A percentile compares a stretch with the other conserved stretches of the same genome.
Conservation (phyloP, 371 early-diverging fungal genomes). For the Mucor sp. region DNA sequence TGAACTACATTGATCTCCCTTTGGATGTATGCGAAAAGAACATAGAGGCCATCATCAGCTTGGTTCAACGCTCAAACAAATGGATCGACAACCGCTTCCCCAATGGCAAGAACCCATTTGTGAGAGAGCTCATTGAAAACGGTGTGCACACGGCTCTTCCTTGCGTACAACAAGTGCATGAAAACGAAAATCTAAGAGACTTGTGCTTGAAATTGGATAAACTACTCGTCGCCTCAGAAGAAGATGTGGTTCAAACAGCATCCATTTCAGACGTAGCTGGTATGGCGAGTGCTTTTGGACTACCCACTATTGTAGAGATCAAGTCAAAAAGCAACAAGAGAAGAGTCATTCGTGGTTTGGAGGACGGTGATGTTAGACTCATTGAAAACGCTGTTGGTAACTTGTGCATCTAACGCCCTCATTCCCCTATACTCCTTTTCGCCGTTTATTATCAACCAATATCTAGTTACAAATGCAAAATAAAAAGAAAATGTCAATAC, state of each 20-base stretch:
- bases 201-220: conserved; percentile 17
- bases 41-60: conserved; percentile 27
- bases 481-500: neutral
- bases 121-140: conserved; percentile 9
- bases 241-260: conserved; percentile 15
- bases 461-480: neutral
- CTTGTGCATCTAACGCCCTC: conserved; percentile 16
- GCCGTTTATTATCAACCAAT: neutral
- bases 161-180: neutral
- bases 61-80: conserved; percentile 45
- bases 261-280: conserved; percentile 4
- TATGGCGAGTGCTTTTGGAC: conserved; percentile 35
- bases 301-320: conserved; percentile 23
- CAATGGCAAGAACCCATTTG: conserved; percentile 22
- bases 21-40: conserved; percentile 22
- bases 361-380: conserved; percentile 50
- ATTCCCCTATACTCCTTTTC: neutral
- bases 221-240: conserved; percentile 13
- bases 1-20: conserved; percentile 22
- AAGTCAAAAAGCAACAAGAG: conserved; percentile 37
- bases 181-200: neutral
- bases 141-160: conserved; percentile 4
- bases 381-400: conserved; percentile 50
- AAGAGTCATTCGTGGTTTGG: conserved; percentile 43
- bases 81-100: conserved; percentile 46